Evolutionary conservation across 352 stramenopile genomes (phyloP), one percentile per base, ranked within the genome.

Genomic region (Pythium grandisporangium): DNA sequence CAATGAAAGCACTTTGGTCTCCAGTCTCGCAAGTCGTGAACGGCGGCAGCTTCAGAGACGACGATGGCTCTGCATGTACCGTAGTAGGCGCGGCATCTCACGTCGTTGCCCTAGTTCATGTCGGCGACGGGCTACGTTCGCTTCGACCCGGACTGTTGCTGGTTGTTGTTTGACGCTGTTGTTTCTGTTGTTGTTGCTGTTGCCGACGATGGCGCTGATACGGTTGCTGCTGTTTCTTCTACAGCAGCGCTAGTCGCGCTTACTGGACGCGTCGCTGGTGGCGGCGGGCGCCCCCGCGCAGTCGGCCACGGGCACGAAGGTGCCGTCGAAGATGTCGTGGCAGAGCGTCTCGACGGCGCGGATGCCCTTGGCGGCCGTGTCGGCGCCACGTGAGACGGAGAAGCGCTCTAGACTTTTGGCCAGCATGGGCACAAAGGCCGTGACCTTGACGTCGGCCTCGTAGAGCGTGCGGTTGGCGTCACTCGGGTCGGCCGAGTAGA

Each of bases 241-340:
- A n/a, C n/a, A n/a, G n/a, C n/a, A n/a, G n/a, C n/a, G n/a, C n/a
- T n/a, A n/a, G n/a, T n/a, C n/a, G n/a, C n/a, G n/a, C n/a, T n/a
- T n/a, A n/a, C n/a, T n/a, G n/a, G n/a, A n/a, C n/a, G n/a, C n/a
- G n/a, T n/a, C n/a, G n/a, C n/a, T n/a, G n/a, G n/a, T n/a, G n/a
- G n/a, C n/a, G n/a, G n/a, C n/a, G n/a, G n/a, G n/a, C n/a, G n/a
- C n/a, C n/a, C n/a, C n/a, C 26, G 87, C 72, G 41, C 77, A 91
- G 17, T 76, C 59, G 10, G 70, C 56, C 22, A 61, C 53, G 6
- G 76, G 70, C 32, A 72, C 66, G 37, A 88, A 90, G 21, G 70
- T 89, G 29, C 79, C 79, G 41, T 93, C 61, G 42, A 90, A 93
- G 55, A 93, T 89, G 42, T 93, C 74, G 34, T 83, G 64, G 61